These are phyloP conservation scores for Yarrowia sp. DNA, from an alignment of 805 yeast genomes.

Conservation along the genomic window DNA sequence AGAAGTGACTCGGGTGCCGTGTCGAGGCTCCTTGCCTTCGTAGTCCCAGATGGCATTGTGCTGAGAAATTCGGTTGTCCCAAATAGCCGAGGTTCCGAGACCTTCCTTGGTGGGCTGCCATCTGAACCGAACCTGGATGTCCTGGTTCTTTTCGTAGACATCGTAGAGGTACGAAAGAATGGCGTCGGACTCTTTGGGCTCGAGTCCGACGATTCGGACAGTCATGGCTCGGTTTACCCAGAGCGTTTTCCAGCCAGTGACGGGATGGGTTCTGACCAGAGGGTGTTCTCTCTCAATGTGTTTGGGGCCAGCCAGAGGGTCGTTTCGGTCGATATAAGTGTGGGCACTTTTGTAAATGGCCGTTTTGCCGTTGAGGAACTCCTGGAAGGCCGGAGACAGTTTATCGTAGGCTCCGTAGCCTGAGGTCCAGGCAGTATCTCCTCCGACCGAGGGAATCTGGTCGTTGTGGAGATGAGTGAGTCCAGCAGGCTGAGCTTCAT, in stretches of 20 bases:
- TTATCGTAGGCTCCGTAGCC: conserved; percentile 54
- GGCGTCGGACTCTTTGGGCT: conserved; percentile 48
- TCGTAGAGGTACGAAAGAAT: conserved; percentile 47
- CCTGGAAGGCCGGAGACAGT: conserved; percentile 48
- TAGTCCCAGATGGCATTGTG: conserved; percentile 56
- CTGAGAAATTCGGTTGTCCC: conserved; percentile 58
- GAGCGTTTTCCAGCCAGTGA: conserved; percentile 59
- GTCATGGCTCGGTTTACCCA: conserved; percentile 54
- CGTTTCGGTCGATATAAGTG: conserved; percentile 43
- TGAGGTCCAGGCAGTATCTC: conserved; percentile 54
- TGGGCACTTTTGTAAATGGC: conserved; percentile 46
- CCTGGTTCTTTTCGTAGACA: conserved; percentile 50
- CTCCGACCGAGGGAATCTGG: conserved; percentile 49
- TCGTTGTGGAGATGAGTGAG: conserved; percentile 53
- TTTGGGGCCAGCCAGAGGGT: conserved; percentile 48
- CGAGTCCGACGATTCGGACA: conserved; percentile 50
- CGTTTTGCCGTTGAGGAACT: conserved; percentile 46
- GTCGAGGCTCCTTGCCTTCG: conserved; percentile 41
- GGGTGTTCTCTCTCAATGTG: conserved; percentile 46
- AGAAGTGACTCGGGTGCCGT: conserved; percentile 48
- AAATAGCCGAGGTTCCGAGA: conserved; percentile 50
- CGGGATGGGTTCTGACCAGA: conserved; percentile 60
- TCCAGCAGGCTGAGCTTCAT: conserved; percentile 57
- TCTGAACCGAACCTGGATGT: conserved; percentile 51
- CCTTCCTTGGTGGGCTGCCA: conserved; percentile 47